Conservation (phyloP, 192 early-diverging fungal species). For the Coemansia sp. region DNA sequence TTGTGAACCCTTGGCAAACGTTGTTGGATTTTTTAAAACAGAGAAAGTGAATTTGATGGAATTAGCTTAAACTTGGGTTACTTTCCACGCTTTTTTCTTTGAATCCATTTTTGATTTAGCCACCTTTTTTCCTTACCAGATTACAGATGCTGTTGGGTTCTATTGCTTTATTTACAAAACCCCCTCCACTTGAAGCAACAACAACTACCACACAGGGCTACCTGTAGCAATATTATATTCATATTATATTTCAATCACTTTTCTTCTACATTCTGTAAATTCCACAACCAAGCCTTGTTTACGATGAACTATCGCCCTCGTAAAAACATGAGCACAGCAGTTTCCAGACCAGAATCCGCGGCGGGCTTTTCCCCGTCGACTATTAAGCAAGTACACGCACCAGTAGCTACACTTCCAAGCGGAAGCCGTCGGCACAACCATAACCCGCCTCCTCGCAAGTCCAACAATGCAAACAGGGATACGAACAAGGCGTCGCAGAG, state of each 20-base stretch:
- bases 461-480: background rate
- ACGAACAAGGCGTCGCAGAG: background rate
- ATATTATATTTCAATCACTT: background rate
- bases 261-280: conserved; percentile 12
- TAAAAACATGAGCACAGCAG: conserved; percentile 11
- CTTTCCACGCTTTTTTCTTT: conserved; percentile 8
- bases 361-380: conserved; percentile 5
- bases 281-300: background rate
- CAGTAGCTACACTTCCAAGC: conserved; percentile 7
- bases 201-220: background rate
- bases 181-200: conserved; percentile 15
- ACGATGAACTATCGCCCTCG: conserved; percentile 1
- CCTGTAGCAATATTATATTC: background rate
- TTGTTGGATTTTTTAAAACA: conserved; percentile 2
- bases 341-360: conserved; percentile 15
- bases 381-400: conserved; percentile 3
- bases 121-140: background rate
- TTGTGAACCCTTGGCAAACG: background rate
- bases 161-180: conserved; percentile 11
- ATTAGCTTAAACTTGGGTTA: background rate
- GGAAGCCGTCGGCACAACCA: conserved; percentile 7
- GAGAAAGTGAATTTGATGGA: background rate
- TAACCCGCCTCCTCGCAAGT: background rate
- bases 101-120: conserved; percentile 7
- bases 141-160: conserved; percentile 10